These are phyloP conservation scores for Chalciporus sphaerocephalus DNA, from an alignment of 768 basidiomycete species.

Conservation along the genomic window DNA sequence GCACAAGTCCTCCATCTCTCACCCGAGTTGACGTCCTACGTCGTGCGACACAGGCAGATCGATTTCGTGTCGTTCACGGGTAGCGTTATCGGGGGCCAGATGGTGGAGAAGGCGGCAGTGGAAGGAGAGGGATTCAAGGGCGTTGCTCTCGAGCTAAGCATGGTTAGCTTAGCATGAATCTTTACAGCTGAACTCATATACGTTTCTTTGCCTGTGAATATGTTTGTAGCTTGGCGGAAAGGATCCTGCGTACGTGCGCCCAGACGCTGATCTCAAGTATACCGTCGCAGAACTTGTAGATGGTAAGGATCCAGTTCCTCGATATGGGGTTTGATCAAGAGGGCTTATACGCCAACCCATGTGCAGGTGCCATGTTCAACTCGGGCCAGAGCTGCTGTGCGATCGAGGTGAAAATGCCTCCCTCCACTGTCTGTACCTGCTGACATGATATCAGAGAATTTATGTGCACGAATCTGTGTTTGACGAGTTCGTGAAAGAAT, in stretches of 20 bases:
- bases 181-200: too few relatives aligned
- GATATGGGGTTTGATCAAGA: not conserved
- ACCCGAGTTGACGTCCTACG: slow-evolving; percentile 53
- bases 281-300: slow-evolving; percentile 86
- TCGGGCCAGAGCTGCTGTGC: slow-evolving; percentile 97
- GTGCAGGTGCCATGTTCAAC: slow-evolving; percentile 85
- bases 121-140: slow-evolving; percentile 73
- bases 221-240: slow-evolving; percentile 84
- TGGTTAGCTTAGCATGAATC: not conserved
- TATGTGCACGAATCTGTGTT: slow-evolving; percentile 88
- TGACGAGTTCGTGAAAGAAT: slow-evolving; percentile 72
- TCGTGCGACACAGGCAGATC: slow-evolving; percentile 60
- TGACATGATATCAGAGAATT: slow-evolving; percentile 78
- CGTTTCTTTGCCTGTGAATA: slow-evolving; percentile 2
- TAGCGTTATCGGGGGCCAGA: slow-evolving; percentile 69
- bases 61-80: slow-evolving; percentile 92
- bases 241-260: slow-evolving; percentile 92
- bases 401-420: slow-evolving; percentile 72
- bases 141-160: slow-evolving; percentile 72
- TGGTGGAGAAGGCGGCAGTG: slow-evolving; percentile 68
- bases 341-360: not conserved
- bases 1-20: slow-evolving; percentile 76
- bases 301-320: slow-evolving; percentile 43
- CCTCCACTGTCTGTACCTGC: not conserved
- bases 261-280: slow-evolving; percentile 81